Evolutionary conservation across 345 rosid genomes (phyloP).

Genomic region (Eucalyptus regnans): DNA sequence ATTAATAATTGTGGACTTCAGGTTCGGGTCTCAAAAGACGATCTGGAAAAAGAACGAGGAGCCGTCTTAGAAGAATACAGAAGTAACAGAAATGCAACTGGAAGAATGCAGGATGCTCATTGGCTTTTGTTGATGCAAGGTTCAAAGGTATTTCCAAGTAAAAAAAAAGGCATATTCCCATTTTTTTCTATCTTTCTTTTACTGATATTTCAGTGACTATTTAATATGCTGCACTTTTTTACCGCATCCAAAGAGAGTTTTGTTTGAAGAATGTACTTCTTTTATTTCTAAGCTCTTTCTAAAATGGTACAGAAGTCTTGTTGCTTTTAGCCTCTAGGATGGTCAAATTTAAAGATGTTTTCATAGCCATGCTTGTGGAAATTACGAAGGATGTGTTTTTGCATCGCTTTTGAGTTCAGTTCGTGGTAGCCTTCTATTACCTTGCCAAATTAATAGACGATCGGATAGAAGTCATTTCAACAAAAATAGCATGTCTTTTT

Average conservation of each 20-base stretch:
- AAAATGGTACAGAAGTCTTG: background rate
- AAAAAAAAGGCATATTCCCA: background rate
- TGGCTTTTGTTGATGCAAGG: conserved; percentile 90
- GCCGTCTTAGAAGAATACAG: conserved; percentile 93
- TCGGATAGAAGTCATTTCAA: background rate
- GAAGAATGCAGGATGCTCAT: conserved; percentile 86
- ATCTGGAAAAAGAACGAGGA: conserved; percentile 88
- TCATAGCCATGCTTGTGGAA: background rate
- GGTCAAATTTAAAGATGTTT: background rate
- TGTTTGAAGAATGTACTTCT: background rate
- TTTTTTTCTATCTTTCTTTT: background rate
- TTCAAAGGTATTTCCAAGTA: conserved; percentile 46
- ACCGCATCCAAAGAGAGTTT: background rate
- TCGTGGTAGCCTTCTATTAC: background rate
- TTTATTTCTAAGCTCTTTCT: background rate
- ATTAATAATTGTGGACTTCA: conserved; percentile 1
- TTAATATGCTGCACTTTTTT: background rate
- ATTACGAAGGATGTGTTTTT: background rate
- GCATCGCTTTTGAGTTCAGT: background rate
- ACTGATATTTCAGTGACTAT: background rate
- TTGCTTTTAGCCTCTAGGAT: background rate
- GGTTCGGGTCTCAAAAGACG: conserved; percentile 80
- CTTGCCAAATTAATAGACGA: background rate
- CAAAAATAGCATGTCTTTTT: background rate
- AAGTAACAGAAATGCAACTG: conserved; percentile 73